Percentiles rank a stretch among this genome's conserved stretches.
phyloP scores from a whole-genome alignment of 73 alveolate species.

The Stentor coeruleus region DNA sequence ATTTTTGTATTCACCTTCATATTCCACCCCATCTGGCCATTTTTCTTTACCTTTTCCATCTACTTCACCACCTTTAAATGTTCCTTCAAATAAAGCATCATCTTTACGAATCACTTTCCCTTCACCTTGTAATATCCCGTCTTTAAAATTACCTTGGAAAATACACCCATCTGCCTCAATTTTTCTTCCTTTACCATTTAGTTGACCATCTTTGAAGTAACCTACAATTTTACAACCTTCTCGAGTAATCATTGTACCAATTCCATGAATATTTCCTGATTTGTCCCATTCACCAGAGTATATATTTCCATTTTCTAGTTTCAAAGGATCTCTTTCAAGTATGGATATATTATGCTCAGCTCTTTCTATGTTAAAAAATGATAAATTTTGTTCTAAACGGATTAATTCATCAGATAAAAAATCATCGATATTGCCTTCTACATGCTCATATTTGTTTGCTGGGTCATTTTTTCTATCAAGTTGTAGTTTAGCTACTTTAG shows the following conservation, averaged over 20 bases:
- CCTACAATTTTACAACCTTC: background rate
- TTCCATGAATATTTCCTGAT: background rate
- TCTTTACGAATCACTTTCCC: conserved; percentile 6
- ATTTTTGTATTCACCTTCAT: conserved; percentile 9
- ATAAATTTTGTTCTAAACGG: too few species aligned
- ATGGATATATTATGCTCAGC: too few species aligned
- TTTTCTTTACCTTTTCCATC: conserved; percentile 20
- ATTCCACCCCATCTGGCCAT: conserved; percentile 15
- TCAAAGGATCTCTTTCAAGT: background rate
- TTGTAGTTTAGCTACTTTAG: too few species aligned
- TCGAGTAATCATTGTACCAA: background rate
- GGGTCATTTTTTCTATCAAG: too few species aligned
- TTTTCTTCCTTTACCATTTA: background rate
- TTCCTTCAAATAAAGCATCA: conserved; percentile 14
- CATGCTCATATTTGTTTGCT: too few species aligned
- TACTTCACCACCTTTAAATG: background rate
- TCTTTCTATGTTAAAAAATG: too few species aligned
- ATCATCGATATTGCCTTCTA: too few species aligned
- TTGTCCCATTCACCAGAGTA: background rate
- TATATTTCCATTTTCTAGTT: background rate
- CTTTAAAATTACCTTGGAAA: conserved; percentile 38
- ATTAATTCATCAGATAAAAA: too few species aligned
- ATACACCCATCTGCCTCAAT: conserved; percentile 32
- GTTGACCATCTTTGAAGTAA: background rate
- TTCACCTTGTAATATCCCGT: conserved; percentile 35